A percentile compares a stretch with the other conserved stretches of the same genome.
Conservation (phyloP, 495 filamentous ascomycete species). For the Thermochaetoides thermophila region DNA sequence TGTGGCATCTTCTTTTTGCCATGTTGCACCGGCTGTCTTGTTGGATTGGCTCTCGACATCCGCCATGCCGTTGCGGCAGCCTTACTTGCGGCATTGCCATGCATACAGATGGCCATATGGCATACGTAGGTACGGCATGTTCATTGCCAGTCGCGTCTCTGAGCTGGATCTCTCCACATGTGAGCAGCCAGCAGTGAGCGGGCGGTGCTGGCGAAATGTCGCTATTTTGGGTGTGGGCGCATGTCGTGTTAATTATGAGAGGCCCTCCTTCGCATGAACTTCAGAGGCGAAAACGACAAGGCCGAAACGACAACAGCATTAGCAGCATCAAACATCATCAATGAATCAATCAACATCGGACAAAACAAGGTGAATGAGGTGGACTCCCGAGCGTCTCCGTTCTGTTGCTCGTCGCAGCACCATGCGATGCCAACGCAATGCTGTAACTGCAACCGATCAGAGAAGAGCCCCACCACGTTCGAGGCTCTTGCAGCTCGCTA, state of each 20-base stretch:
- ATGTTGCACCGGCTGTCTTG: no score
- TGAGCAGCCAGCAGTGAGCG: neutral
- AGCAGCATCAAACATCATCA: no score
- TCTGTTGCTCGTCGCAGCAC: slow-evolving; percentile 5
- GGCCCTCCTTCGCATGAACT: no score
- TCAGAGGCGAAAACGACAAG: no score
- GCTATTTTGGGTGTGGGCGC: slow-evolving; percentile 6
- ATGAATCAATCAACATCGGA: no score
- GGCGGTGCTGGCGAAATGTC: slow-evolving; percentile 4
- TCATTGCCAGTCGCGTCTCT: no score
- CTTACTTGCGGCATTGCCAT: slow-evolving; percentile 11
- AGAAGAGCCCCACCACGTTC: slow-evolving; percentile 7
- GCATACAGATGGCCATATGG: slow-evolving; percentile 5
- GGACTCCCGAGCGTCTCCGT: slow-evolving; percentile 1
- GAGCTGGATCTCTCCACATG: slow-evolving; percentile 4
- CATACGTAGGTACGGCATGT: no score
- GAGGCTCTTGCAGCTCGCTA: slow-evolving; percentile 7
- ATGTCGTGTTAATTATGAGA: no score
- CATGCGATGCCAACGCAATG: slow-evolving; percentile 17
- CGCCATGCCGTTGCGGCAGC: slow-evolving; percentile 8
- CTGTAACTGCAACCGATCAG: slow-evolving; percentile 5
- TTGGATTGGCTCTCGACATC: slow-evolving; percentile 8
- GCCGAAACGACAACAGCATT: no score
- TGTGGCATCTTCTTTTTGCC: slow-evolving; percentile 11
- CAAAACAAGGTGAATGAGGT: neutral